Evolutionary conservation across 495 filamentous ascomycete species (phyloP).

Genomic region (Penicillium fimorum): DNA sequence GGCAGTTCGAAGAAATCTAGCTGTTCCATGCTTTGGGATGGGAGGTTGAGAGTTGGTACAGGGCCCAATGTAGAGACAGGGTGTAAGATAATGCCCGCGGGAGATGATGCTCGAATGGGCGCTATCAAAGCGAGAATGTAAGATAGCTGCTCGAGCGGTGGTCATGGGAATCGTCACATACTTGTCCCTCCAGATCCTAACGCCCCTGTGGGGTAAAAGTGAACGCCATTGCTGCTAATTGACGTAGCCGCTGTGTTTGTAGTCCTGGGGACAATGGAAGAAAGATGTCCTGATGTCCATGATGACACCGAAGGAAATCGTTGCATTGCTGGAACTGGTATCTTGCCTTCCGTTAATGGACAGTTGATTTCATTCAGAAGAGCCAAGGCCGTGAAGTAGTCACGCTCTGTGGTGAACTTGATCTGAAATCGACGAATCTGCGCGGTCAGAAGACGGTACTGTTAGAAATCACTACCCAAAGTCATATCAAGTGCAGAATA

Average conservation of each 20-base stretch:
- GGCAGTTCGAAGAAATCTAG: background rate
- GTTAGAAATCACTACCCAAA: background rate
- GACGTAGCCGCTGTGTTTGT: slow-evolving; percentile 12
- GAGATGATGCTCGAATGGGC: slow-evolving; percentile 11
- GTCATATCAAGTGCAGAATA: background rate
- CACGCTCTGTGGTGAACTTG: slow-evolving; percentile 38
- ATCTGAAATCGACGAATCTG: slow-evolving; percentile 47
- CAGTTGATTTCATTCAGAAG: slow-evolving; percentile 42
- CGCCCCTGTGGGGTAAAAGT: slow-evolving; percentile 9
- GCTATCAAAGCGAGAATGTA: background rate
- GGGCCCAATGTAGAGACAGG: slow-evolving; percentile 1
- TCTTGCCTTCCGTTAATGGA: slow-evolving; percentile 39
- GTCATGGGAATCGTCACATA: slow-evolving; percentile 2
- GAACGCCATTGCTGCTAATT: slow-evolving; percentile 10
- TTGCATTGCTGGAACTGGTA: slow-evolving; percentile 17
- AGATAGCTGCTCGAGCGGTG: background rate
- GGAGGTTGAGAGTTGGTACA: background rate
- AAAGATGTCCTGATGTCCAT: slow-evolving; percentile 22
- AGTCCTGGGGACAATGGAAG: slow-evolving; percentile 7
- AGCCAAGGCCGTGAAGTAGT: slow-evolving; percentile 40
- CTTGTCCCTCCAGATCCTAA: slow-evolving; percentile 14
- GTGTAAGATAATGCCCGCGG: slow-evolving; percentile 11
- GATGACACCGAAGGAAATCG: slow-evolving; percentile 32
- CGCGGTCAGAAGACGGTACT: background rate
- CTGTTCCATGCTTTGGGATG: background rate